These are phyloP conservation scores for Mycena vitilis DNA, from an alignment of 768 basidiomycete species.

Conservation along the genomic window DNA sequence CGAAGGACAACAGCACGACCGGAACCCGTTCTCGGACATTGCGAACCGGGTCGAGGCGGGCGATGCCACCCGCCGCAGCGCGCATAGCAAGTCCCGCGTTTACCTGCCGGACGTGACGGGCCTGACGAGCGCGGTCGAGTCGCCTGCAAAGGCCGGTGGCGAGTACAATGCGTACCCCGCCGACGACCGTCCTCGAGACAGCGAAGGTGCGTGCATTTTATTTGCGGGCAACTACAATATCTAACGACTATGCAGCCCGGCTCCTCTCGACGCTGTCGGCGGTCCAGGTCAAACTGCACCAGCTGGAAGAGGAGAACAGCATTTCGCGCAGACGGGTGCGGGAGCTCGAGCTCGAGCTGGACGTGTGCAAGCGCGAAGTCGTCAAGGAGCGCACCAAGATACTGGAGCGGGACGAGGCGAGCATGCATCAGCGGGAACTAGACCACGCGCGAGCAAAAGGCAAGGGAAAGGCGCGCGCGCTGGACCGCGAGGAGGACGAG, in stretches of 20 bases:
- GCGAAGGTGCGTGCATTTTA: slow-evolving; percentile 63
- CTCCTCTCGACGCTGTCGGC: slow-evolving; percentile 69
- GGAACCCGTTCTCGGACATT: slow-evolving; percentile 55
- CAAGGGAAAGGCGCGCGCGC: slow-evolving; percentile 54
- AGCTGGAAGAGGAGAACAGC: slow-evolving; percentile 85
- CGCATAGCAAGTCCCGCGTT: slow-evolving; percentile 50
- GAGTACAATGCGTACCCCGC: slow-evolving; percentile 64
- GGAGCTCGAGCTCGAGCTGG: slow-evolving; percentile 89
- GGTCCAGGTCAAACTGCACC: slow-evolving; percentile 75
- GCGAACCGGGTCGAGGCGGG: slow-evolving; percentile 41
- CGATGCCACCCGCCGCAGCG: slow-evolving; percentile 39
- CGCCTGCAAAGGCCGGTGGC: slow-evolving; percentile 69
- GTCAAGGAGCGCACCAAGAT: slow-evolving; percentile 74
- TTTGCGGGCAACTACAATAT: neutral
- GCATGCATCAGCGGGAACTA: slow-evolving; percentile 44
- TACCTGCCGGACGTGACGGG: slow-evolving; percentile 88
- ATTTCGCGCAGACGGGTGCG: slow-evolving; percentile 85
- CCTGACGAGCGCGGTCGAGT: slow-evolving; percentile 80
- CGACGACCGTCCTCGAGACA: slow-evolving; percentile 64
- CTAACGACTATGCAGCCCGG: slow-evolving; percentile 56
- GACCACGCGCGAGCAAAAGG: slow-evolving; percentile 45
- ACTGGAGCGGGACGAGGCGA: slow-evolving; percentile 64
- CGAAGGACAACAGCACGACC: slow-evolving; percentile 45
- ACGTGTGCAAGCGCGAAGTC: slow-evolving; percentile 85
- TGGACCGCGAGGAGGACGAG: slow-evolving; percentile 43